Conservation (phyloP, 164 flowering plant genomes). For the Berberis thunbergii region DNA sequence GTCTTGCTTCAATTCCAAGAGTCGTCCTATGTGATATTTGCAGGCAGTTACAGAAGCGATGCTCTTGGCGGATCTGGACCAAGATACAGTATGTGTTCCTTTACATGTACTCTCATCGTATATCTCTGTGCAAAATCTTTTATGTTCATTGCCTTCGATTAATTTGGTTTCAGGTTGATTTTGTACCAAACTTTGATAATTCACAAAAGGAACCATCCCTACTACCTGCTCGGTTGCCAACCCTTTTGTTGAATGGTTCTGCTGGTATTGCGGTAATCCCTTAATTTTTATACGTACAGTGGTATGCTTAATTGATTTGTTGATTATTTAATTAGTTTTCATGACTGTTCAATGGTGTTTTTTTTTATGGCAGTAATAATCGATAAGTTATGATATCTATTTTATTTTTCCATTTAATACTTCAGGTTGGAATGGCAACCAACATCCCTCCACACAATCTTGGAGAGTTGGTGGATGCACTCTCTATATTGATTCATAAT, state of each 20-base stretch:
- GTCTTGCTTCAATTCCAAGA: no score
- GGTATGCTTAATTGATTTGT: no score
- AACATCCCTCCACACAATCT: constrained; percentile 99
- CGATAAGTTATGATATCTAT: background rate
- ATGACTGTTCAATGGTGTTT: background rate
- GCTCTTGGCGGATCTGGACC: constrained; percentile 80
- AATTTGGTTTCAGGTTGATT: constrained; percentile 71
- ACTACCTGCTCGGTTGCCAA: constrained; percentile 86
- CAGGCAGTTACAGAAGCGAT: constrained; percentile 90
- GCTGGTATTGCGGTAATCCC: constrained; percentile 88
- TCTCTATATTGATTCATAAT: constrained; percentile 79
- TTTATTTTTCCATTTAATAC: constrained; percentile 1
- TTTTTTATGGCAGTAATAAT: background rate
- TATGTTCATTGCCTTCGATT: background rate
- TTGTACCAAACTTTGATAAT: constrained; percentile 83
- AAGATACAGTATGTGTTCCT: constrained; percentile 49
- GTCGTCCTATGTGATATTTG: constrained; percentile 5
- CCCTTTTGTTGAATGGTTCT: constrained; percentile 83
- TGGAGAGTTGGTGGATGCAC: constrained; percentile 94
- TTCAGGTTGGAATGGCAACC: constrained; percentile 98
- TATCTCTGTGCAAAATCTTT: background rate
- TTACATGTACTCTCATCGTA: background rate
- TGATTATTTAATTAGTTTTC: background rate
- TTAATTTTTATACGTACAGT: no score
- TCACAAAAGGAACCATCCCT: constrained; percentile 93